These are phyloP conservation scores for Aureobasidium sp. DNA, from an alignment of 2,329 filamentous ascomycete species.

Conservation along the genomic window DNA sequence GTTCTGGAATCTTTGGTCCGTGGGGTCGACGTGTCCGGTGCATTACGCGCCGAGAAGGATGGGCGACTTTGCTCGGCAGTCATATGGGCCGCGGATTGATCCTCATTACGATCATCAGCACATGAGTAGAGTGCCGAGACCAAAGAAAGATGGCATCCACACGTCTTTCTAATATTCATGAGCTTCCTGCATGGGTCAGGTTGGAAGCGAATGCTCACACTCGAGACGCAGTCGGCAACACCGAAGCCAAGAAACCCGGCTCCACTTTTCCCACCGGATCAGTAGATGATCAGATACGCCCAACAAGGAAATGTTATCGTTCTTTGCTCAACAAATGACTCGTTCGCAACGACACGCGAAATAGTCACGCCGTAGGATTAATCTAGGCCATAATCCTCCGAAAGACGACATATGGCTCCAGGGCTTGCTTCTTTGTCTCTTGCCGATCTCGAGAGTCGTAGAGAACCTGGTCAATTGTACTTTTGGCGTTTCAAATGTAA, in stretches of 20 bases:
- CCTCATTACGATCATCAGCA: neutral
- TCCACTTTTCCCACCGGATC: constrained; percentile 11
- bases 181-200: neutral
- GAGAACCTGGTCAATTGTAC: neutral
- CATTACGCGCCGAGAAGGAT: neutral
- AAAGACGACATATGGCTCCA: neutral
- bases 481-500: neutral
- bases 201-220: neutral
- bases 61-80: no score
- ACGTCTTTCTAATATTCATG: no score
- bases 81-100: neutral
- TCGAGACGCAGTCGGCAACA: neutral
- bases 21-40: neutral
- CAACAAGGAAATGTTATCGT: neutral
- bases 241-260: neutral
- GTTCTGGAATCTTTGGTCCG: neutral
- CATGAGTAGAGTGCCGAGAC: no score
- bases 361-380: neutral
- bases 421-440: no score
- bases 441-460: no score
- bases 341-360: neutral
- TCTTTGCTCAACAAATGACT: neutral
- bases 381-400: neutral
- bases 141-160: no score
- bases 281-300: constrained; percentile 14